Percentiles rank a stretch among this genome's conserved stretches.
These are phyloP conservation scores for Colletotrichum sp. DNA, from an alignment of 2,329 filamentous ascomycete species.

Conservation along the genomic window DNA sequence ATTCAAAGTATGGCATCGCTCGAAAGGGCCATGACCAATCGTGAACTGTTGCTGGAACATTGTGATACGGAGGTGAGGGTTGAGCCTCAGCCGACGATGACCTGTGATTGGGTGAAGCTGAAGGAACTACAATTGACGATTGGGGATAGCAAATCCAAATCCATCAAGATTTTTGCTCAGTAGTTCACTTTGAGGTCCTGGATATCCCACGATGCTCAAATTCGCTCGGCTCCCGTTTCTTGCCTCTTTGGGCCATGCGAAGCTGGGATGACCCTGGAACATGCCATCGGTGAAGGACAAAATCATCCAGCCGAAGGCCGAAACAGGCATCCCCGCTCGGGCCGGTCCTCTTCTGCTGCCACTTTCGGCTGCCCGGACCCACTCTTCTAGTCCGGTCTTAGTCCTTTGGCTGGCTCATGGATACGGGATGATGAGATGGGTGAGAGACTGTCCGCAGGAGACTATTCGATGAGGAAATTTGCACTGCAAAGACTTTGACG, in stretches of 20 bases:
- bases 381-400: neutral
- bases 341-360: neutral
- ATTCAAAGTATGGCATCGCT: neutral
- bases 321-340: neutral
- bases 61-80: neutral
- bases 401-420: neutral
- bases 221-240: neutral
- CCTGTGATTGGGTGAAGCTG: neutral
- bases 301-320: neutral
- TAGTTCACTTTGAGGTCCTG: neutral
- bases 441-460: accelerated
- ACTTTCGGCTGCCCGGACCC: neutral
- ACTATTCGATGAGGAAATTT: accelerated
- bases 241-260: neutral
- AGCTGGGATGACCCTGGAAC: neutral
- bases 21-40: neutral
- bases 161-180: too few relatives aligned
- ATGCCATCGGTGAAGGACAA: neutral
- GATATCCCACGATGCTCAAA: neutral
- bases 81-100: neutral
- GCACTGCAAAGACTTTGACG: too few relatives aligned
- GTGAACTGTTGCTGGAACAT: conserved; percentile 9
- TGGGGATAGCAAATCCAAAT: accelerated
- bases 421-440: neutral
- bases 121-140: neutral